Evolutionary conservation across 73 alveolate genomes (phyloP).

Genomic region (Paraurostyla sp.): DNA sequence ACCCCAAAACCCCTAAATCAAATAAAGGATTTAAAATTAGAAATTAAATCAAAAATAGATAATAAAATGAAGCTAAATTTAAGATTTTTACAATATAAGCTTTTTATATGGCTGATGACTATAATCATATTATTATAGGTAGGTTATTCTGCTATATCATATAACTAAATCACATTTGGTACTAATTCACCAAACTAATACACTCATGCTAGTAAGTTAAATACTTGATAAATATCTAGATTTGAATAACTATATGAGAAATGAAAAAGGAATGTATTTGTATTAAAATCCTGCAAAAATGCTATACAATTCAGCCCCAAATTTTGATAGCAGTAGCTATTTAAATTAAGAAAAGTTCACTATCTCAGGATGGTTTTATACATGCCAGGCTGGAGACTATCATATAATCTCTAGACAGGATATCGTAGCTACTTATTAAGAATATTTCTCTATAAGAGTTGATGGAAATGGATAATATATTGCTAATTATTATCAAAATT

Average conservation of each 20-base stretch:
- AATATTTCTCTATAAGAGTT: constrained; percentile 27
- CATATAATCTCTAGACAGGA: constrained; percentile 44
- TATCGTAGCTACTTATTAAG: not conserved
- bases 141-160: too few species aligned
- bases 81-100: too few species aligned
- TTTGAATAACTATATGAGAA: not conserved
- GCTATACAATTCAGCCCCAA: not conserved
- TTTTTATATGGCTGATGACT: too few species aligned
- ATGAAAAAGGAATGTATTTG: constrained; percentile 49
- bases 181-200: too few species aligned
- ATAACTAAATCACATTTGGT: too few species aligned
- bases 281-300: constrained; percentile 20
- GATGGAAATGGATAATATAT: constrained; percentile 26
- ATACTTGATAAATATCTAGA: too few species aligned
- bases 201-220: too few species aligned
- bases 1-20: too few species aligned
- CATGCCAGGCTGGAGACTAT: constrained; percentile 29
- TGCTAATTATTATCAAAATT: not conserved
- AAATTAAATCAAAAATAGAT: too few species aligned
- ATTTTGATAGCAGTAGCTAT: not conserved
- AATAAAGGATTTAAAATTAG: too few species aligned
- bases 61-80: too few species aligned
- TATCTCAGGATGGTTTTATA: constrained; percentile 11
- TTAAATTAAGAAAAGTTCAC: not conserved
- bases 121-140: too few species aligned